Base-by-base conservation (phyloP, 192 early-diverging fungal species). In the Umbelopsis isabellina region DNA sequence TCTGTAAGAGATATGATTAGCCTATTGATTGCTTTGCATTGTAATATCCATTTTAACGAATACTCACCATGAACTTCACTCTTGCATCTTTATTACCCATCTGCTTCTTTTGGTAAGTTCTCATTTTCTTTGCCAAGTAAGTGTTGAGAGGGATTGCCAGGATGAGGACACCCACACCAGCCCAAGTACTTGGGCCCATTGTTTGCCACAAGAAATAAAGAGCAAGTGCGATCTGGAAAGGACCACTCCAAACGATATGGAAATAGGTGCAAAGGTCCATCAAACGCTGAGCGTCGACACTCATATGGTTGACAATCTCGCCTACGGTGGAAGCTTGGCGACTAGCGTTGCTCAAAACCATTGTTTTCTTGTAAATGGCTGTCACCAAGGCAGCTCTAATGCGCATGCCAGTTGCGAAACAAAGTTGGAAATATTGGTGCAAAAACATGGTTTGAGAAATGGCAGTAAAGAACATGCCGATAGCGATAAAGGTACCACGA, bases 351-450 rank as follows among this genome's bases (percentile, higher is more conserved):
- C 92, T 94, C 15, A 99, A 86, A 2, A 79, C 49, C 44, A 99
- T 82, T 8, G 93, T 83, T 77, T 97, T 99, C 49, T 85, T 83
- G 76, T 96, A 98, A 30, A 98, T 91, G 30, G 92, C 88, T 0
- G 93, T 87, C 37, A 91, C 88, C 25, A 94, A 74, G 23, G 90
- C 92, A 10, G 92, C 86, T 64, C 90, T 89, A 25, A 89, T 77
- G 50, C 87, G 87, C 88, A 93, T 91, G 44, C 91, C 91, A 4
- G 87, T 90, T 23, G 85, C 81, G 72, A 93, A 87, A 72, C 92
- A 94, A 58, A 87, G 75, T 67, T 95, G 93, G 81, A 95, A 93
- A 80, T 95, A 94, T 70, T 95, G 95, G 72, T 97, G 94, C 35
- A 95, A 82, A 12, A 95, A 79, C 47, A 90, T 75, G 3, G 95